Conservation (phyloP, 495 filamentous ascomycete genomes). For the Penicillium ochrochloron region DNA sequence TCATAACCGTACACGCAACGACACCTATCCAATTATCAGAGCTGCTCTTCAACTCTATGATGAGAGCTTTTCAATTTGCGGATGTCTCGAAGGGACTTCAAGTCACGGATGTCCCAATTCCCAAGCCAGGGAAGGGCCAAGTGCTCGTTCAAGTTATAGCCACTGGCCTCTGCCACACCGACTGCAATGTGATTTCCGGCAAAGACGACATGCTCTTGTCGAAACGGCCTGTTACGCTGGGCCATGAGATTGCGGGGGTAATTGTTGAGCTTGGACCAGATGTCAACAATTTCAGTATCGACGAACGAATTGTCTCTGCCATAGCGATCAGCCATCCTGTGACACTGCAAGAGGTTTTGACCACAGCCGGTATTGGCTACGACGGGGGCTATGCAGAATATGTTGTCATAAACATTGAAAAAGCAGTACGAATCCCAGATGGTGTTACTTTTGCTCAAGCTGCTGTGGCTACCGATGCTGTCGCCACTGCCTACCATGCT, state of each 20-base stretch:
- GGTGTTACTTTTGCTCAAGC: not conserved
- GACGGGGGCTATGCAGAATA: conserved; percentile 3
- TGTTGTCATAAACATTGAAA: not conserved
- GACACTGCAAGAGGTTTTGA: not conserved
- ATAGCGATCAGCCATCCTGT: not conserved
- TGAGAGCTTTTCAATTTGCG: conserved; percentile 1
- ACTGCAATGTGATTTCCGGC: not conserved
- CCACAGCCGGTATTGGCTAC: not conserved
- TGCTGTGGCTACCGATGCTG: not conserved
- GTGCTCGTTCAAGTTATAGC: not conserved
- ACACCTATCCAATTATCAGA: too few species aligned
- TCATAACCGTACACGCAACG: too few species aligned
- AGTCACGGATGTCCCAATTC: not conserved
- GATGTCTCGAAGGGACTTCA: not conserved
- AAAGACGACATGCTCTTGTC: not conserved
- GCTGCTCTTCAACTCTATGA: not conserved
- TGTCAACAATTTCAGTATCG: not conserved
- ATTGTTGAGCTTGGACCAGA: not conserved
- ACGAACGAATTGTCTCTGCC: not conserved
- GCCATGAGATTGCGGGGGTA: not conserved
- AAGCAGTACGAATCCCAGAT: not conserved
- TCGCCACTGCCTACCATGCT: conserved; percentile 4
- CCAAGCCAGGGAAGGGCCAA: not conserved
- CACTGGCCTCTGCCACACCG: not conserved
- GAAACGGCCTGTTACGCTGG: not conserved